Evolutionary conservation across 768 basidiomycete genomes (phyloP).

Genomic region (Mycena polygramma): DNA sequence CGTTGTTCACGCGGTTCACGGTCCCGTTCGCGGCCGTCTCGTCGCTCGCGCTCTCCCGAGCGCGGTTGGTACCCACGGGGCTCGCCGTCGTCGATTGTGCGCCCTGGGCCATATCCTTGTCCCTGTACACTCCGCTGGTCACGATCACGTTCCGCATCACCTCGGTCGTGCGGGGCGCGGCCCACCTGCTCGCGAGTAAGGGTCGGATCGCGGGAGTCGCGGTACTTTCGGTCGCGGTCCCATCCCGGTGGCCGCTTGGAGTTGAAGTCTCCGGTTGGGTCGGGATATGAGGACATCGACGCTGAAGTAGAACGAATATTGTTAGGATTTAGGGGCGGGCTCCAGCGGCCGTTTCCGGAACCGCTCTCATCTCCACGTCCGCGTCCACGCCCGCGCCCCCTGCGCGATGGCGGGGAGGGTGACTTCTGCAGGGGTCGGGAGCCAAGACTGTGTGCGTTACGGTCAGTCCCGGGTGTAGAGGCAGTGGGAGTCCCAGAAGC

Average conservation of each 20-base stretch:
- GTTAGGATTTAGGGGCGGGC: conserved; percentile 31
- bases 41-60: conserved; percentile 21
- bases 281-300: conserved; percentile 23
- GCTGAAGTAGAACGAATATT: conserved; percentile 24
- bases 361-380: conserved; percentile 13
- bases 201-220: conserved; percentile 1
- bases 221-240: conserved; percentile 9
- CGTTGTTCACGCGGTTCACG: conserved; percentile 24
- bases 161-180: conserved; percentile 5
- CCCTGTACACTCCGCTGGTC: conserved; percentile 21
- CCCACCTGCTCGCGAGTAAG: conserved; percentile 5
- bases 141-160: conserved; percentile 25
- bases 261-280: conserved; percentile 10
- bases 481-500: neutral
- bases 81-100: conserved; percentile 18
- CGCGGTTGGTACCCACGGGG: conserved; percentile 6
- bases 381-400: conserved; percentile 16
- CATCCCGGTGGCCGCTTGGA: conserved; percentile 17
- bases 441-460: conserved; percentile 18
- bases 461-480: conserved; percentile 10
- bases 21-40: conserved; percentile 22
- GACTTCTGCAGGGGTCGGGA: neutral
- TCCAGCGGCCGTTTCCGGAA: conserved; percentile 21
- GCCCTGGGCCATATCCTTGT: conserved; percentile 6
- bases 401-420: conserved; percentile 20